Evolutionary conservation across 768 basidiomycete genomes (phyloP).

Genomic region (Trametes gibbosa): DNA sequence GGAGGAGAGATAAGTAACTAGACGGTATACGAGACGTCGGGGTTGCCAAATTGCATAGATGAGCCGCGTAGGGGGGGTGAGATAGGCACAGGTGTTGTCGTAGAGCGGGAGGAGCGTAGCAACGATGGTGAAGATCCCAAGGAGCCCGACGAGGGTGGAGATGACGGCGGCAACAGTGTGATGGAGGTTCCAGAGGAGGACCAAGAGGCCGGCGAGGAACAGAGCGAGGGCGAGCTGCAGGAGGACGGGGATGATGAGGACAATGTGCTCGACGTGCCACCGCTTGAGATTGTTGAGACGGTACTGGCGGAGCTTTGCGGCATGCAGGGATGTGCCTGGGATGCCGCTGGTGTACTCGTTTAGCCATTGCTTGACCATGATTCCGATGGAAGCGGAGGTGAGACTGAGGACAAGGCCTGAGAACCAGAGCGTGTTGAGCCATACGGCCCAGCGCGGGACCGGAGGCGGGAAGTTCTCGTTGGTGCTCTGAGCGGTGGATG

Average conservation of each 20-base stretch:
- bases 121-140: background rate
- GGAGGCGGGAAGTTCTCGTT: background rate
- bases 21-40: background rate
- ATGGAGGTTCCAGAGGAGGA: background rate
- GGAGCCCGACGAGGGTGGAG: background rate
- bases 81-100: background rate
- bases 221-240: constrained; percentile 20
- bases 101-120: background rate
- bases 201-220: background rate
- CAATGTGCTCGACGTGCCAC: constrained; percentile 22
- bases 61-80: background rate
- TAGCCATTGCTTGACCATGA: constrained; percentile 5
- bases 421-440: constrained; percentile 1
- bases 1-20: no score
- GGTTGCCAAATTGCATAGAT: background rate
- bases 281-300: constrained; percentile 8
- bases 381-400: background rate
- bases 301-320: background rate
- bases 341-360: background rate
- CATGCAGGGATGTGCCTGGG: background rate
- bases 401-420: background rate
- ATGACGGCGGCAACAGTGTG: background rate
- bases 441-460: background rate
- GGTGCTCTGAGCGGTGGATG: background rate
- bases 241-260: constrained; percentile 19